Conservation (phyloP, 805 yeast species). For the Maudiozyma bulderi region DNA sequence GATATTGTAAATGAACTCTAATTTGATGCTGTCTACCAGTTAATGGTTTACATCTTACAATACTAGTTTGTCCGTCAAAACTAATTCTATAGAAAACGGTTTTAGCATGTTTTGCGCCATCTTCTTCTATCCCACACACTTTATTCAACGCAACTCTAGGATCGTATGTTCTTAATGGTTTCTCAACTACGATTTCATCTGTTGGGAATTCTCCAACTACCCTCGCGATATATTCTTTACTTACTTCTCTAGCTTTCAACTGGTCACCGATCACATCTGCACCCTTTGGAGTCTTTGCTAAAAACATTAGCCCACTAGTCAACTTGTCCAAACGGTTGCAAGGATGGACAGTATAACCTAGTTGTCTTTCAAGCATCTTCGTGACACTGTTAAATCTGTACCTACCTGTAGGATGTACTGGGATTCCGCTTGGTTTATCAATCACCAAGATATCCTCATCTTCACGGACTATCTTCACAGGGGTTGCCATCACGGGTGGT, state of each 20-base stretch:
- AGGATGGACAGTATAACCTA: conserved; percentile 60
- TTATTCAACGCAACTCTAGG: conserved; percentile 65
- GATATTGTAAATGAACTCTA: conserved; percentile 76
- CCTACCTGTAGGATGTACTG: conserved; percentile 91
- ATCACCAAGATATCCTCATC: conserved; percentile 70
- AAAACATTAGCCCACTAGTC: conserved; percentile 86
- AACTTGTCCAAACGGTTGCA: conserved; percentile 83
- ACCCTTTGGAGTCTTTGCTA: conserved; percentile 71
- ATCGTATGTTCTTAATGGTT: conserved; percentile 58
- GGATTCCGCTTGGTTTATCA: conserved; percentile 90
- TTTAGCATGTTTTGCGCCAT: conserved; percentile 51
- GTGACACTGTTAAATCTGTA: conserved; percentile 67
- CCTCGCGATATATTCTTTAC: conserved; percentile 75
- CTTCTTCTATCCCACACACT: conserved; percentile 29
- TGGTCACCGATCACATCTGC: conserved; percentile 71
- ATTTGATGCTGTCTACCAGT: conserved; percentile 96
- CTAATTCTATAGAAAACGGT: conserved; percentile 60
- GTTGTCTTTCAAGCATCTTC: conserved; percentile 62
- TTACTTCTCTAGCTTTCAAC: conserved; percentile 62
- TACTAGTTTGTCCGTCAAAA: conserved; percentile 49
- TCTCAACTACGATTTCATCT: conserved; percentile 45
- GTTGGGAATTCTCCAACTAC: conserved; percentile 79
- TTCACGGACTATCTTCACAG: conserved; percentile 57
- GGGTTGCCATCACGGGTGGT: conserved; percentile 57
- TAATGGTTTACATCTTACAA: conserved; percentile 73